These are phyloP conservation scores for Arachis hypogaea DNA, from an alignment of 306 rosid genomes.

Conservation along the genomic window DNA sequence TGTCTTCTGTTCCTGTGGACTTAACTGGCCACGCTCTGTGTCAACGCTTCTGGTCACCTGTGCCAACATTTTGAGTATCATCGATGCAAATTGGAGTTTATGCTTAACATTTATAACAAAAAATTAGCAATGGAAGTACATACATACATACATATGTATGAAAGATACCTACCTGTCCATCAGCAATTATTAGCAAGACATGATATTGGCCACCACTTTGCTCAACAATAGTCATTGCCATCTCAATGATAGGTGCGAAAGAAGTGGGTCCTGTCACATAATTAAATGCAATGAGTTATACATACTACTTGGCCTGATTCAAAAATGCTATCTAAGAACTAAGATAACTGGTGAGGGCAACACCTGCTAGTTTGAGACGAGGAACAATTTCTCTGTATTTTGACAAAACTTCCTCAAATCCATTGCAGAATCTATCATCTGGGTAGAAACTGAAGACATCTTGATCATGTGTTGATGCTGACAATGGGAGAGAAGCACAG, in stretches of 20 bases:
- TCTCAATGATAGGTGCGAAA: constrained; percentile 90
- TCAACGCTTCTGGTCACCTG: constrained; percentile 90
- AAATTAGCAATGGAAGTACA: not conserved
- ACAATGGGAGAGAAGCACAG: not conserved
- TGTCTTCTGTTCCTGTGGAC: constrained; percentile 80
- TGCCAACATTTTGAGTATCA: constrained; percentile 12
- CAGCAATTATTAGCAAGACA: constrained; percentile 90
- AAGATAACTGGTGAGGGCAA: not conserved
- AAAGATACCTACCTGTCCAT: constrained; percentile 86
- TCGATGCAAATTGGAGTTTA: not conserved
- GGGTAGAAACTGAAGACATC: constrained; percentile 76
- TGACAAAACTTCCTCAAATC: constrained; percentile 77
- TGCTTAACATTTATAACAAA: constrained; percentile 9
- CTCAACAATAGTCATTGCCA: constrained; percentile 88
- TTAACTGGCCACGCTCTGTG: constrained; percentile 63
- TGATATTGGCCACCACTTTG: constrained; percentile 91
- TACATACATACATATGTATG: not conserved
- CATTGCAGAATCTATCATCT: constrained; percentile 63
- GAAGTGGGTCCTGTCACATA: constrained; percentile 79
- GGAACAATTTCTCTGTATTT: constrained; percentile 78
- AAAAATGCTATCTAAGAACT: constrained; percentile 9
- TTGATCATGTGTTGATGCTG: constrained; percentile 86
- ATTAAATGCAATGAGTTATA: constrained; percentile 15
- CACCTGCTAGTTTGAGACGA: constrained; percentile 75
- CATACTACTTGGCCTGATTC: not conserved